Evolutionary conservation across 2,329 filamentous ascomycete genomes (phyloP).

Genomic region (Aureobasidium leucospermi): DNA sequence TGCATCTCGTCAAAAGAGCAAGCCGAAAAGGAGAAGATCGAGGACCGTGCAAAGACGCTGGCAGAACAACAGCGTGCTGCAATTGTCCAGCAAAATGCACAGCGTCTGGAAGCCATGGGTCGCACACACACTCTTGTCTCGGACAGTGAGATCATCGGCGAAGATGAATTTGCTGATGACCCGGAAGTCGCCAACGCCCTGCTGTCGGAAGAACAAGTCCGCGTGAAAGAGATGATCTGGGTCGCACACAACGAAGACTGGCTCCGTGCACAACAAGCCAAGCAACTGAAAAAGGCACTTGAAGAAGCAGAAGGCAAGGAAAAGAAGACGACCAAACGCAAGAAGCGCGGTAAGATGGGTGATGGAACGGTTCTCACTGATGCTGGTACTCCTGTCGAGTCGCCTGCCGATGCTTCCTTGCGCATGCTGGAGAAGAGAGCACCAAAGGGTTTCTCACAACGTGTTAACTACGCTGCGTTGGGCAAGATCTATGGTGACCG

Average conservation of each 20-base stretch:
- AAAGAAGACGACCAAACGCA: conserved; percentile 33
- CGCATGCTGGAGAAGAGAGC: conserved; percentile 41
- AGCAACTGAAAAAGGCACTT: conserved; percentile 65
- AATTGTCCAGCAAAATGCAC: conserved; percentile 42
- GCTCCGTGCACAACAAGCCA: conserved; percentile 78
- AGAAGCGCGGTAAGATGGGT: conserved; percentile 35
- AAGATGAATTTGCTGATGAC: conserved; percentile 82
- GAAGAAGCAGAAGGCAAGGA: conserved; percentile 43
- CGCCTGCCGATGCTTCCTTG: conserved; percentile 37
- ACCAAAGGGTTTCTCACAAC: conserved; percentile 32
- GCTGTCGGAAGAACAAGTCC: conserved; percentile 64
- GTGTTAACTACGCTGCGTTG: conserved; percentile 42
- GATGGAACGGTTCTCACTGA: conserved; percentile 34
- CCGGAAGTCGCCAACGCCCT: conserved; percentile 77
- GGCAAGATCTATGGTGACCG: conserved; percentile 31
- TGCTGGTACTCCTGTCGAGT: conserved; percentile 30
- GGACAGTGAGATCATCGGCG: conserved; percentile 55
- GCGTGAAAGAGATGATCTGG: conserved; percentile 87
- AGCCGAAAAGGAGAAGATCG: conserved; percentile 23
- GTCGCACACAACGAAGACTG: conserved; percentile 92
- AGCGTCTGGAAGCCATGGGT: conserved; percentile 41
- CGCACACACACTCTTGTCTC: conserved; percentile 26
- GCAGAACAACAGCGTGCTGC: conserved; percentile 24
- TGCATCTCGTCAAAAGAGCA: conserved; percentile 24
- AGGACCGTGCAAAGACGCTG: conserved; percentile 22